Evolutionary conservation across 1,284 basidiomycete species (phyloP), one percentile per base, ranked within the genome.

Genomic region (Grifola frondosa): DNA sequence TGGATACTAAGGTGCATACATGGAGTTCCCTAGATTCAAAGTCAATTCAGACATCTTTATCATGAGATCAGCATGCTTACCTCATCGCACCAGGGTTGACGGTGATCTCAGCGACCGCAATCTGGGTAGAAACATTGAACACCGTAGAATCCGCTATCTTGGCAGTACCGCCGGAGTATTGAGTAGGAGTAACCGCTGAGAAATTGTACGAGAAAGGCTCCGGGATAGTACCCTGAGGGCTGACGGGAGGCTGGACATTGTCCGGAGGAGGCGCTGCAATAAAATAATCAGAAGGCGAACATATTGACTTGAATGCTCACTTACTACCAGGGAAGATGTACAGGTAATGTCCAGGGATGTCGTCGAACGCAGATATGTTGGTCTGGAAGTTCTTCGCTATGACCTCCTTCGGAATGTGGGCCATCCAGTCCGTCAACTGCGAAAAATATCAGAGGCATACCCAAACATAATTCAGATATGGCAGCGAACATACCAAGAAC

Each of bases 361-460:
- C 67, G 32, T 73, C 67, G 58, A 84, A 84, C 3, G 74, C 74
- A 4, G 72, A 66, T 20, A 73, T 60, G 46, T 72, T 65, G 15
- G 71, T 68, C 52, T 78, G 72, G 68, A 87, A 85, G 60, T 85
- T 87, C 67, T 84, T 84, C 28, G 78, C 76, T 26, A 89, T 71
- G 15, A 85, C 81, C 67, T 72, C 69, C 46, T 69, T 70, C 10
- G 75, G 75, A 1, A 81, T 73, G 53, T 86, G 84, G 1, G 80
- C 61, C 8, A 82, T 56, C 80, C 81, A 84, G 50, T 83, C 80
- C 5, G 79, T 80, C 36, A 80, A 58, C 73, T 78, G 37, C 8
- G 33, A 24, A 12, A 40, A 15, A 11, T 68, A 36, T 32, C 15
- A 42, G 28, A 11, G 9, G n/a, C 16, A 15, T 9, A 29, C 23